Evolutionary conservation across 257 asterid species (phyloP).

Genomic region (Solanum okadae): DNA sequence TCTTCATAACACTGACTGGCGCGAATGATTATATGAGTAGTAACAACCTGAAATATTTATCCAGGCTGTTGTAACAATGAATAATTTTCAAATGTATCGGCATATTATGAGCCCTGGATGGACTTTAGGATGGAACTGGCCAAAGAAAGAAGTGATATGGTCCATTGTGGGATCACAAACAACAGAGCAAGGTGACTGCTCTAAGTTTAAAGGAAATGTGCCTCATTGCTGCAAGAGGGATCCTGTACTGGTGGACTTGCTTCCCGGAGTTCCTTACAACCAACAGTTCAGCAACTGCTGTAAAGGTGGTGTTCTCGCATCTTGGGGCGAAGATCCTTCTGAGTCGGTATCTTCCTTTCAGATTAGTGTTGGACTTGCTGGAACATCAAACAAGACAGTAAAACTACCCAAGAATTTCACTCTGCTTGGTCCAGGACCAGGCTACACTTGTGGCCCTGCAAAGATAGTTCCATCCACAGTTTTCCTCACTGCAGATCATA

Average conservation of each 20-base stretch:
- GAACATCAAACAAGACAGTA: constrained; percentile 70
- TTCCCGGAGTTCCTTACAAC: constrained; percentile 75
- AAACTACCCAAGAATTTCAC: constrained; percentile 58
- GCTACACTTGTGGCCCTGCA: constrained; percentile 81
- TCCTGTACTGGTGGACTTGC: constrained; percentile 55
- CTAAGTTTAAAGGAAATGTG: constrained; percentile 57
- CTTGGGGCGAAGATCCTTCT: constrained; percentile 77
- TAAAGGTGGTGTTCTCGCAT: constrained; percentile 69
- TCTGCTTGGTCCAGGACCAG: constrained; percentile 64
- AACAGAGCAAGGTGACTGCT: constrained; percentile 80
- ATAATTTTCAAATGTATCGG: constrained; percentile 69
- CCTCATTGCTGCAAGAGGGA: constrained; percentile 65
- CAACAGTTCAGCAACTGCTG: constrained; percentile 75
- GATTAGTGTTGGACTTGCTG: constrained; percentile 63
- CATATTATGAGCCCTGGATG: constrained; percentile 70
- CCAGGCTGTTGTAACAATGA: constrained; percentile 65
- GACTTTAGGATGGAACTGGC: constrained; percentile 74
- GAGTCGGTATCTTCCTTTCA: constrained; percentile 58
- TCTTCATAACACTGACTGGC: neutral
- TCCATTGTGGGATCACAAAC: constrained; percentile 70
- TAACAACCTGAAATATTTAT: neutral
- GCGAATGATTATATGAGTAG: neutral
- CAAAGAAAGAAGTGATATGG: constrained; percentile 81
- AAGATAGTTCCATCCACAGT: constrained; percentile 60
- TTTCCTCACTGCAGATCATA: constrained; percentile 39